Percentiles rank a stretch among this genome's conserved stretches.
Conservation (phyloP, 768 basidiomycete species). For the Phlebiopsis gigantea region DNA sequence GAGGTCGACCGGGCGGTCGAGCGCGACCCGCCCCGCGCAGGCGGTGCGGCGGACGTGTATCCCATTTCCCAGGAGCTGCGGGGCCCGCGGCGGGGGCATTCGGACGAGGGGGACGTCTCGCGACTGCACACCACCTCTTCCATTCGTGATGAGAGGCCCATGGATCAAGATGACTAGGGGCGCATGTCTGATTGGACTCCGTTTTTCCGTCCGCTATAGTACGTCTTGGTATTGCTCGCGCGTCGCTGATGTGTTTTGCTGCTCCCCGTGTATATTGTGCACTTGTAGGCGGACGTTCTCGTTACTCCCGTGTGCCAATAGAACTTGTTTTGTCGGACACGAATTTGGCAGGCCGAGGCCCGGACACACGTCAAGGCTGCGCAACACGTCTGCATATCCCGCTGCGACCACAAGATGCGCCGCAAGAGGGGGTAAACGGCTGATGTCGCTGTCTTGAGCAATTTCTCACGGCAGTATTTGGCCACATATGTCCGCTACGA, state of each 20-base stretch:
- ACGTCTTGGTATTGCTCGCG: background rate
- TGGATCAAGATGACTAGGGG: slow-evolving; percentile 15
- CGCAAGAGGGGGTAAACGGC: background rate
- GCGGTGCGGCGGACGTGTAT: slow-evolving; percentile 6
- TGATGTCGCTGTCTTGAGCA: too few species aligned
- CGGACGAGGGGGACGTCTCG: slow-evolving; percentile 17
- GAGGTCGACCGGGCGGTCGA: slow-evolving; percentile 43
- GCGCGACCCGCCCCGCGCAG: slow-evolving; percentile 9
- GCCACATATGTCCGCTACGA: too few species aligned
- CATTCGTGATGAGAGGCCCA: slow-evolving; percentile 11
- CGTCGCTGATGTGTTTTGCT: background rate
- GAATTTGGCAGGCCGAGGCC: too few species aligned
- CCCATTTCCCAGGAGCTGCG: slow-evolving; percentile 11
- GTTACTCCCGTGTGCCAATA: background rate
- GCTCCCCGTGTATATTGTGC: background rate
- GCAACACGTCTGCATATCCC: background rate
- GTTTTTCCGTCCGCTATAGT: background rate
- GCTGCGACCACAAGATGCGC: background rate
- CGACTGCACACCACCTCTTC: slow-evolving; percentile 7
- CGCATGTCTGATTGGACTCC: background rate
- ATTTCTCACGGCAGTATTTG: too few species aligned
- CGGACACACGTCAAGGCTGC: too few species aligned
- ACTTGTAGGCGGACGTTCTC: background rate
- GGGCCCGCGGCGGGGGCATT: slow-evolving; percentile 17
- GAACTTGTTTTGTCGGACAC: background rate